Percentiles rank a stretch among this genome's conserved stretches.
Evolutionary conservation across 768 basidiomycete species (phyloP).

Genomic region (Termitomyces sp.): DNA sequence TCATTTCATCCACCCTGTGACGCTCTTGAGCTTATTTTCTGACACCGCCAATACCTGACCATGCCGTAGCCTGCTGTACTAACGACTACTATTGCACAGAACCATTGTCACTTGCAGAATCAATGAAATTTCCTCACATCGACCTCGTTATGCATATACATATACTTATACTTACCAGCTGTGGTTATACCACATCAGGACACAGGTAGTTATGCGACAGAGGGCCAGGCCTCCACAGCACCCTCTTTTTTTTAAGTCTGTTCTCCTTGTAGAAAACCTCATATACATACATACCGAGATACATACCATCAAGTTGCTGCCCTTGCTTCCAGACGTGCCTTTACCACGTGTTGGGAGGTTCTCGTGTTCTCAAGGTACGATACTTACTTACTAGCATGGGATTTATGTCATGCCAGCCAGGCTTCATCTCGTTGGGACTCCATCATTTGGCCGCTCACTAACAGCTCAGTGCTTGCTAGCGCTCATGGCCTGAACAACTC

Average conservation of each 20-base stretch:
- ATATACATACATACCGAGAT: too few species aligned
- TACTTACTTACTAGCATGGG: too few species aligned
- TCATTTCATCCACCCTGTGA: background rate
- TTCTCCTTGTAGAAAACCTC: background rate
- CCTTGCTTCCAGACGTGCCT: too few species aligned
- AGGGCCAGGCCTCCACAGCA: background rate
- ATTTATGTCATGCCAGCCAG: too few species aligned
- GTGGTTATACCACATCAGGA: background rate
- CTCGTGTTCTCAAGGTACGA: too few species aligned
- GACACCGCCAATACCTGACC: background rate
- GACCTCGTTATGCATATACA: background rate
- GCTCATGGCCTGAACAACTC: too few species aligned
- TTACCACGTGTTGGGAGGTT: too few species aligned
- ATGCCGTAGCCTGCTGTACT: too few species aligned
- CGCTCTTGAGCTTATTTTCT: background rate
- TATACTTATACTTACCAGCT: background rate
- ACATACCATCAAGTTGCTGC: too few species aligned
- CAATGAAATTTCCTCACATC: background rate
- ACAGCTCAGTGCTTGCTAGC: too few species aligned
- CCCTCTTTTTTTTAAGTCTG: background rate
- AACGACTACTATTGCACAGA: background rate
- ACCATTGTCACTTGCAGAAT: background rate
- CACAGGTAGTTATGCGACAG: background rate
- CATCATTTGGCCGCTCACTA: too few species aligned
- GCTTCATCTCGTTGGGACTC: too few species aligned